Base-by-base conservation (phyloP, 129 eudicot genomes). In the Flaveria trinervia region DNA sequence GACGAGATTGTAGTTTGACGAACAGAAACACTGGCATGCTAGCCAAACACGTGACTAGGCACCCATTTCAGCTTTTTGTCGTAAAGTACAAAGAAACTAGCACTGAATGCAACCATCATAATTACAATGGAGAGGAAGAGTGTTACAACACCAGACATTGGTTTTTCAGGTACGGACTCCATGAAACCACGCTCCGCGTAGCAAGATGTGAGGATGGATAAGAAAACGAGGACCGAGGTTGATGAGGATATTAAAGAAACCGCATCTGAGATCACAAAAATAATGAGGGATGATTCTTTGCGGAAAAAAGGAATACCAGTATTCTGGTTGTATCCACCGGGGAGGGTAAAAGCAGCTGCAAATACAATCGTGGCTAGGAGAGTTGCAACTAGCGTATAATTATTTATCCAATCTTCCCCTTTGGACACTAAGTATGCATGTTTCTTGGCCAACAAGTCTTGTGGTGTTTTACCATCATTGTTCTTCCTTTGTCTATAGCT, bases 311-410 rank as follows among this genome's bases (percentile, higher is more conserved):
- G 61, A 15, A 49, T 22, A 30, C 61, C 74, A 3, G 5, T 46
- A 0, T 45, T 18, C 1, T 7, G 20, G 17, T 45, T 3, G 45
- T 70, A 70, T 16, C 74, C 46, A 2, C 62, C 62, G 0, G 74
- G 62, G 0, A 70, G 9, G 14, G 74, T 48, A 14, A 23, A 48
- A 25, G 62, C 61, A 0, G 18, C 61, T 14, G 45, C 74, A 70
- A 70, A 70, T 16, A 49, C 74, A 3, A 70, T 30, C 7, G 74
- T 25, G 60, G 74, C 61, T 48, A 49, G 49, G 13, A 70, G 74
- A 9, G 74, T 57, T 2, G 74, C 74, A 25, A 49, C 74, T 12
- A 70, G 25, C 73, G 11, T 68, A 13, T 55, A 18, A 7, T 69
- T 28, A 14, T 50, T 70, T 44, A 70, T 70, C 74, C 74, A 70